Conservation (phyloP, 2,329 filamentous ascomycete genomes). For the Colletotrichum sp. region DNA sequence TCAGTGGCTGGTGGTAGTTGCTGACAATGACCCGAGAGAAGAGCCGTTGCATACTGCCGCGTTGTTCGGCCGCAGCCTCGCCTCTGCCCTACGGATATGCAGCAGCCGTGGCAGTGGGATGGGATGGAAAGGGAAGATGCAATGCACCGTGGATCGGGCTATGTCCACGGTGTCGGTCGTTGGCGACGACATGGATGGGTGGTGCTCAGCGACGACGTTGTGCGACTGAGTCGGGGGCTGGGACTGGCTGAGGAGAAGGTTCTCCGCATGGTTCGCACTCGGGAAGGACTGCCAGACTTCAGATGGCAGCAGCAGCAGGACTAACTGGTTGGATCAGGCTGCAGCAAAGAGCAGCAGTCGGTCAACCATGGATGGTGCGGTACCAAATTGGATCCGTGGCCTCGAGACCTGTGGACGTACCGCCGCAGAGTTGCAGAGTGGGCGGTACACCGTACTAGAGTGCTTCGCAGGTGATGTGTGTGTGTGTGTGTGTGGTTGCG, state of each 20-base stretch:
- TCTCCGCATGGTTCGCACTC: constrained; percentile 1
- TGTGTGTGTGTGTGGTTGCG: neutral
- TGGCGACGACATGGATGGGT: neutral
- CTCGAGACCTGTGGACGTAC: neutral
- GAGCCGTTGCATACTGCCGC: neutral
- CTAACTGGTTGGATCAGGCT: constrained; percentile 9
- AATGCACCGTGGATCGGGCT: constrained; percentile 16
- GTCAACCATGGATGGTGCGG: neutral
- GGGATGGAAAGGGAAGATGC: neutral
- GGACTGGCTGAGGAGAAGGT: neutral
- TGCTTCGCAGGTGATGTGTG: neutral
- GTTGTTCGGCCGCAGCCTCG: neutral
- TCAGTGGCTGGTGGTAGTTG: neutral
- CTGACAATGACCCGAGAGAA: neutral
- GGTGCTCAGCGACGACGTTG: neutral
- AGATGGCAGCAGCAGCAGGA: constrained; percentile 1
- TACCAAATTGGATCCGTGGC: neutral
- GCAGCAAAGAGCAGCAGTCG: neutral
- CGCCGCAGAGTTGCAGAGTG: neutral
- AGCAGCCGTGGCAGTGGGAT: neutral
- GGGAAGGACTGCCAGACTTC: neutral
- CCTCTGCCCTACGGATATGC: neutral
- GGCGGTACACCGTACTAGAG: neutral
- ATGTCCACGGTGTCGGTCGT: neutral
- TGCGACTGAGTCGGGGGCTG: neutral